Evolutionary conservation across 2,329 filamentous ascomycete species (phyloP).

Genomic region (Akanthomyces lecanii): DNA sequence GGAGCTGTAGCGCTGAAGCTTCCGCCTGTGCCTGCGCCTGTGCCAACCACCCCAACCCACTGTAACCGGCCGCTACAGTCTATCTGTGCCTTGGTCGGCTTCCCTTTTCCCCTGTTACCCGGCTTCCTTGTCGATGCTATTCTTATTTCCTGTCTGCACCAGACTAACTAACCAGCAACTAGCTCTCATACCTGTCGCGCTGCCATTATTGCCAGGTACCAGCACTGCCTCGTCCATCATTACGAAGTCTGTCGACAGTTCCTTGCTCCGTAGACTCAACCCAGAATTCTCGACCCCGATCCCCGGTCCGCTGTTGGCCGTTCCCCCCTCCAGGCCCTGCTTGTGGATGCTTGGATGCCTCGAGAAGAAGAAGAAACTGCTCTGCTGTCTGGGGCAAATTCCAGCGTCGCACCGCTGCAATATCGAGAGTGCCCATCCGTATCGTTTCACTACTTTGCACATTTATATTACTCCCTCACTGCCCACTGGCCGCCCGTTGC

Average conservation of each 20-base stretch:
- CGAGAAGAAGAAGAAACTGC: not conserved
- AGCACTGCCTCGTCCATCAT: not conserved
- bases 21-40: not conserved
- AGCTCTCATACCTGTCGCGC: not conserved
- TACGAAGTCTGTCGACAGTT: not conserved
- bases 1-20: not conserved
- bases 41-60: not conserved
- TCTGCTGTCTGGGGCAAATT: not conserved
- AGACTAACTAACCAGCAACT: too few relatives aligned
- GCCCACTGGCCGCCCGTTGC: too few relatives aligned
- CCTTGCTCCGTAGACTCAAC: not conserved
- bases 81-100: not conserved
- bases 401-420: not conserved
- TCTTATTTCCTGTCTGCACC: not conserved
- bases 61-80: not conserved
- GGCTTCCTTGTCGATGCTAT: not conserved
- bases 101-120: not conserved
- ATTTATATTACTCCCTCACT: not conserved
- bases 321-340: not conserved
- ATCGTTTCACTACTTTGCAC: not conserved
- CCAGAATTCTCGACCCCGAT: not conserved
- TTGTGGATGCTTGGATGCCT: not conserved
- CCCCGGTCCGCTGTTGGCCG: not conserved
- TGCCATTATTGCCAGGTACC: not conserved
- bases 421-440: not conserved